Evolutionary conservation across 805 yeast species (phyloP).

Genomic region (Nakazawaea holstii): DNA sequence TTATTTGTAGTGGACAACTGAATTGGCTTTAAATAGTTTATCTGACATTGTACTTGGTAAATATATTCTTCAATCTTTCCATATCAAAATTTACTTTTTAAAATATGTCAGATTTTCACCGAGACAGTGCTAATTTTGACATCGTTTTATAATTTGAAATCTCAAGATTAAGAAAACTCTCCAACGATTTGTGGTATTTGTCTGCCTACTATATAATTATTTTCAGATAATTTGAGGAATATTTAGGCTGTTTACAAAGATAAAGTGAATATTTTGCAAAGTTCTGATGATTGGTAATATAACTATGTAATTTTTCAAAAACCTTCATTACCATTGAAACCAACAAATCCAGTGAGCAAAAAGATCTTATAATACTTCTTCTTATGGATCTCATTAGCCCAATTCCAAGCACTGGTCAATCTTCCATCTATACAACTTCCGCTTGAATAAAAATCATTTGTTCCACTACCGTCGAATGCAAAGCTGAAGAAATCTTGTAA

Average conservation of each 20-base stretch:
- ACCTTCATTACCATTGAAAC: slow-evolving; percentile 71
- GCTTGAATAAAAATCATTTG: slow-evolving; percentile 77
- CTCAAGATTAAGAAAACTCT: too few species aligned
- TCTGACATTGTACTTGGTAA: too few species aligned
- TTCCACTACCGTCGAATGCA: slow-evolving; percentile 77
- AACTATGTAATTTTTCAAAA: slow-evolving; percentile 27
- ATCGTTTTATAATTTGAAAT: too few species aligned
- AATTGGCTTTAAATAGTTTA: too few species aligned
- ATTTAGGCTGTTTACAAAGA: too few species aligned
- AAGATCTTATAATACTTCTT: slow-evolving; percentile 60
- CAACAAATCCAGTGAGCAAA: slow-evolving; percentile 63
- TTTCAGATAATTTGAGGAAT: too few species aligned
- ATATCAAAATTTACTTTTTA: background rate
- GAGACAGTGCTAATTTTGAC: too few species aligned
- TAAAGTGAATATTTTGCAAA: too few species aligned
- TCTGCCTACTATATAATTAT: too few species aligned
- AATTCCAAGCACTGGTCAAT: slow-evolving; percentile 77
- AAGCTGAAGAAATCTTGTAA: slow-evolving; percentile 49
- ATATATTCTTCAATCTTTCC: background rate
- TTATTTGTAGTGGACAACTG: too few species aligned
- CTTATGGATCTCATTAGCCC: slow-evolving; percentile 66
- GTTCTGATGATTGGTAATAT: too few species aligned
- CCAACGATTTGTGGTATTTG: too few species aligned
- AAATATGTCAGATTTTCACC: background rate
- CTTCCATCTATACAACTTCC: slow-evolving; percentile 85